A percentile compares a stretch with the other conserved stretches of the same genome.
Conservation (phyloP, 441 rosid species). For the Capsella rubella region DNA sequence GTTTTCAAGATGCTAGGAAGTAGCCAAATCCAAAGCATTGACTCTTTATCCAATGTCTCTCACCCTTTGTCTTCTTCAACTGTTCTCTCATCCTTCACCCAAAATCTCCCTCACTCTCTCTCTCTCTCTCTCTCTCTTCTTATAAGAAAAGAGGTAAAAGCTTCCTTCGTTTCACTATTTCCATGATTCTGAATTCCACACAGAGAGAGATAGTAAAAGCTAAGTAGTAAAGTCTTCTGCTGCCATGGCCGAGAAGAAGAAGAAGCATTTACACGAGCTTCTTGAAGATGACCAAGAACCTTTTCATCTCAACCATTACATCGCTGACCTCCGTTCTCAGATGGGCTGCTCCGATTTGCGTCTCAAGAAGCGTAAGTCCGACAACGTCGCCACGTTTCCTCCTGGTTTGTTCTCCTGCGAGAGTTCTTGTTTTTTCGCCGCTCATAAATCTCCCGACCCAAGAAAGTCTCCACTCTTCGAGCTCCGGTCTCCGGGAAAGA, state of each 20-base stretch:
- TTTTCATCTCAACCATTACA: constrained; percentile 72
- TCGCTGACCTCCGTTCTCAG: constrained; percentile 59
- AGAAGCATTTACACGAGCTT: constrained; percentile 64
- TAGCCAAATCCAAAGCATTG: constrained; percentile 51
- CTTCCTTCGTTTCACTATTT: constrained; percentile 36
- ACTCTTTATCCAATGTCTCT: constrained; percentile 49
- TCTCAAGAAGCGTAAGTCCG: constrained; percentile 57
- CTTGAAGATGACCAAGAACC: constrained; percentile 92
- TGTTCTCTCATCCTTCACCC: constrained; percentile 36
- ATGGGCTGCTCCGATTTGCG: constrained; percentile 52
- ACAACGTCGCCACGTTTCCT: constrained; percentile 38
- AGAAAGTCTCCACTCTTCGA: constrained; percentile 74
- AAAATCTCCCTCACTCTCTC: constrained; percentile 12
- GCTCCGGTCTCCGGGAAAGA: constrained; percentile 55
- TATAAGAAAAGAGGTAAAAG: constrained; percentile 22
- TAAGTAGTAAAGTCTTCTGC: constrained; percentile 4
- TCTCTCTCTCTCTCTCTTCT: constrained; percentile 27
- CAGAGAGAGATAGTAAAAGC: constrained; percentile 1
- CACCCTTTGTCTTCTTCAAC: constrained; percentile 45
- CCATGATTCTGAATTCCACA: constrained; percentile 39
- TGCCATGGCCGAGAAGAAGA: constrained; percentile 33
- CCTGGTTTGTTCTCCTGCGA: constrained; percentile 53
- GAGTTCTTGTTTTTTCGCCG: constrained; percentile 65
- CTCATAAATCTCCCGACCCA: constrained; percentile 64
- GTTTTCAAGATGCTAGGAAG: constrained; percentile 34